Base-by-base conservation (phyloP, 257 asterid genomes). In the Solanum sitiens region DNA sequence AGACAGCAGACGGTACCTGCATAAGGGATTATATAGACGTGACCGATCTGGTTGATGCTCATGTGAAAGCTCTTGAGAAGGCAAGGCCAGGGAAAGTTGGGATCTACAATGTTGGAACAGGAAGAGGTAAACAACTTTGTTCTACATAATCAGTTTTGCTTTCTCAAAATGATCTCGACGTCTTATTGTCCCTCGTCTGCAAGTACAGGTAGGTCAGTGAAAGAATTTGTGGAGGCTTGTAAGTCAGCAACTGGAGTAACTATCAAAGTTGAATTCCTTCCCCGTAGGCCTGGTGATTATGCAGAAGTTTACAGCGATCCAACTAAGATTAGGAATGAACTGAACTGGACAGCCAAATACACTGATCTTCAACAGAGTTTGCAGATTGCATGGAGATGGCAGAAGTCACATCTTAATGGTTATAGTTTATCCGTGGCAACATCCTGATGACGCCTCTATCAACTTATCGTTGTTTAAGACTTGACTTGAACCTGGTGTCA, bases 331-430 rank as follows among this genome's bases (percentile, higher is more conserved):
- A 91, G 83, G 91, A 87, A 59, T 10, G 98, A 96, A 86, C 89
- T 96, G 61, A 96, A 94, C 94, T 96, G 99, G 99, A 96, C 98
- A 1, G 99, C 99, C 0, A 88, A 89, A 68, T 84, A 95, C 87
- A 94, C 93, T 2, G 86, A 95, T 89, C 98, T 96, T 68, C 92
- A 92, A 87, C 90, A 91, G 77, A 96, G 99, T 88, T 87, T 95
- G 94, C 91, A 87, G 92, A 47, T 88, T 7, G 98, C 98, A 1
- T 95, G 99, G 99, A 95, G 95, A 91, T 96, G 99, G 99, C 99
- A 96, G 92, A 95, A 95, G 93, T 91, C 94, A 7, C 98, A 96
- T 84, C 65, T 84, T 50, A 89, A 94, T 47, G 99, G 98, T 40
- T 95, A 95, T 27, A 92, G 87, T 20, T 35, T 91, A 8, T 87